phyloP scores from a whole-genome alignment of 352 stramenopile species.

The Globisporangium cederbergense region DNA sequence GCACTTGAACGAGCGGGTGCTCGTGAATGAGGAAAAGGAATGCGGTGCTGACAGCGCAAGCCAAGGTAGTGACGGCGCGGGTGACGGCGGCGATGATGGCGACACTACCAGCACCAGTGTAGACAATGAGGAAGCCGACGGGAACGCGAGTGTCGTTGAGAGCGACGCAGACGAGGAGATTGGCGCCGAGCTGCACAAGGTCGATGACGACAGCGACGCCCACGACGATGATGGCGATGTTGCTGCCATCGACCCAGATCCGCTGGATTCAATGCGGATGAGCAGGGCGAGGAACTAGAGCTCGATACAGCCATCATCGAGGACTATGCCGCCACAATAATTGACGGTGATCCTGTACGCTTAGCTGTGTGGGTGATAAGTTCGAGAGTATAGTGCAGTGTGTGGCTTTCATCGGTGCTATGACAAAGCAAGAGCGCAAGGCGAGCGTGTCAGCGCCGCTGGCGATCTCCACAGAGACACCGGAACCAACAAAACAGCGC shows the following conservation, averaged over 20 bases:
- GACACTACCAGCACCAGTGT: background rate
- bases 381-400: background rate
- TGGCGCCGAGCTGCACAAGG: background rate
- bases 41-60: background rate
- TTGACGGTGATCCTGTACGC: background rate
- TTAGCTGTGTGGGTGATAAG: background rate
- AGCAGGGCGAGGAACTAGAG: background rate
- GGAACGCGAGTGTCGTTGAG: background rate
- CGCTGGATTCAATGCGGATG: background rate
- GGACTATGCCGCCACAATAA: background rate
- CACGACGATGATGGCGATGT: background rate
- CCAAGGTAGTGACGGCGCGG: too few relatives aligned
- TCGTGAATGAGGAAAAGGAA: too few relatives aligned
- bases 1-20: too few relatives aligned
- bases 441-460: background rate
- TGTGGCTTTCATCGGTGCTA: background rate
- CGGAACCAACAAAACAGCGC: constrained; percentile 5
- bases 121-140: background rate
- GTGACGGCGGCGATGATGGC: background rate
- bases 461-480: constrained; percentile 2
- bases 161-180: background rate
- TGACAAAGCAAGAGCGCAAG: background rate
- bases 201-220: background rate
- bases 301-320: background rate
- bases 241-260: background rate